A percentile compares a stretch with the other conserved stretches of the same genome.
phyloP scores from a whole-genome alignment of 1,139 yeast genomes.

The Citeromyces siamensis region DNA sequence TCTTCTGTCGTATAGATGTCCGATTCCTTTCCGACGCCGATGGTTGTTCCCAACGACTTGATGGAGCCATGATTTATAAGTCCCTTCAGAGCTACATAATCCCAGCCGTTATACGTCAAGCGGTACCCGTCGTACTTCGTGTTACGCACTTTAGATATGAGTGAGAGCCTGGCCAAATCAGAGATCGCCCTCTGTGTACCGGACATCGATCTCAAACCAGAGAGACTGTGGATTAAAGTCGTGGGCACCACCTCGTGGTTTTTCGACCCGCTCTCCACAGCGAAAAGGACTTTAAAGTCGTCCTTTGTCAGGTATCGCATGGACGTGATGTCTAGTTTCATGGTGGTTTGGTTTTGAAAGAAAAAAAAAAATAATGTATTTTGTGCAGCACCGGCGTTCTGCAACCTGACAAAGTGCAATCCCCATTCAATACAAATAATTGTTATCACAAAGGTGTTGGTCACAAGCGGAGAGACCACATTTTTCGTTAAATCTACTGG shows the following conservation, averaged over 20 bases:
- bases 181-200: conserved; percentile 63
- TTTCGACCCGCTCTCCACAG: conserved; percentile 82
- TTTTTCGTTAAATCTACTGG: too few species aligned
- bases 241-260: conserved; percentile 96
- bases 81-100: conserved; percentile 78
- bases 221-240: conserved; percentile 62
- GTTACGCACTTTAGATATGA: conserved; percentile 69
- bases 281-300: conserved; percentile 82
- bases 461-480: too few species aligned
- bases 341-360: conserved; percentile 15
- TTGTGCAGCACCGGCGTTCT: too few species aligned
- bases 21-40: conserved; percentile 96
- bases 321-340: conserved; percentile 89
- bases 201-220: conserved; percentile 66
- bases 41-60: conserved; percentile 73
- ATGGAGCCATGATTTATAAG: conserved; percentile 64
- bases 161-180: conserved; percentile 76
- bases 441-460: too few species aligned
- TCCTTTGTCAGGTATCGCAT: conserved; percentile 88
- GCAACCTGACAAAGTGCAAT: too few species aligned
- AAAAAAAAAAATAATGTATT: neutral
- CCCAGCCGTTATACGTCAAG: conserved; percentile 81
- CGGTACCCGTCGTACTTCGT: conserved; percentile 90
- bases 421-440: too few species aligned
- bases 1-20: conserved; percentile 87